Evolutionary conservation across 768 basidiomycete genomes (phyloP), one percentile per base, ranked within the genome.

Genomic region (Peribolospora baueri): DNA sequence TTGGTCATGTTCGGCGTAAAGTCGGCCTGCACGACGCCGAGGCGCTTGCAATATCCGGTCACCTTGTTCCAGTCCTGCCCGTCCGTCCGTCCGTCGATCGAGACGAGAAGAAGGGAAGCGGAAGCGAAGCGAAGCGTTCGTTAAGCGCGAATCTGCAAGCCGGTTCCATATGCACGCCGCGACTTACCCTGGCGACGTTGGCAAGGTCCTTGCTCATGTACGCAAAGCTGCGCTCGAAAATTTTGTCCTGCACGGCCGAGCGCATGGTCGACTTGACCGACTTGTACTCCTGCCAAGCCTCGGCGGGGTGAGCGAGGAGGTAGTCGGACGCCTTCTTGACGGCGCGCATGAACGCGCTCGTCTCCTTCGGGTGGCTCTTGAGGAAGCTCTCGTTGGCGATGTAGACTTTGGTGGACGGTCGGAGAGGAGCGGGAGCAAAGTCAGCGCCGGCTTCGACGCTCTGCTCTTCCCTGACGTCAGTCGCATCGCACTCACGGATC

Each of bases 1-100:
- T 63, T 63, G 57, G 62, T 63, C 55, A 51, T 60, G 62, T 63
- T 63, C 41, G 53, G 55, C 42, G 54, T 51, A 52, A 61, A 63
- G 47, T 42, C 42, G 1, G 52, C 43, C 41, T 8, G 40, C 48
- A 61, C 50, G 45, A 63, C 51, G 9, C 54, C 56, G 36, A 63
- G 54, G 14, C 62, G 56, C 53, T 60, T 56, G 55, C 54, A 59
- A 57, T 62, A 62, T 13, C 25, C 45, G 7, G 57, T 56, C 9
- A 62, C 61, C 56, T 62, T 62, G 51, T 48, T 50, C 62, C 62
- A 62, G 57, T 62, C 62, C 5, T 60, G 43, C 45, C 52, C 51
- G 48, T 25, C 25, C 25, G 25, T 25, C 25, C 25, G 25, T 25
- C 25, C 25, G 25, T 25, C 25, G 25, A 25, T 25, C 25, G 25